Evolutionary conservation across 805 yeast species (phyloP).

Genomic region (Kodamaea jinghongensis): DNA sequence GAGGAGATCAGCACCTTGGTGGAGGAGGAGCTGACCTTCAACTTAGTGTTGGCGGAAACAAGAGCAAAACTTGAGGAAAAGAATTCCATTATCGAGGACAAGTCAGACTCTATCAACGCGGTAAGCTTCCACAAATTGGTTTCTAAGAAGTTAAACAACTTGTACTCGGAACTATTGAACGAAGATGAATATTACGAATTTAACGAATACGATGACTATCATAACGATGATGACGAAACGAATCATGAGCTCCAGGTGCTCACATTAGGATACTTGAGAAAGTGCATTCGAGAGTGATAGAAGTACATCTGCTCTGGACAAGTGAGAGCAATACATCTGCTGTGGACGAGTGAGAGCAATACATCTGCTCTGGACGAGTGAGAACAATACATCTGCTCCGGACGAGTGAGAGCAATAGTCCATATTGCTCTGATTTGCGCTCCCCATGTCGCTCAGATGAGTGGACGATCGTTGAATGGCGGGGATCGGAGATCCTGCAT

Average conservation of each 20-base stretch:
- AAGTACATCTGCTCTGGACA: no score
- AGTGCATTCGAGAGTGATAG: constrained; percentile 22
- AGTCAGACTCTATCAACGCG: constrained; percentile 22
- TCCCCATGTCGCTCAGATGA: no score
- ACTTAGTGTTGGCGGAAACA: constrained; percentile 23
- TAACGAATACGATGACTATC: constrained; percentile 12
- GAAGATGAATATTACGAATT: constrained; percentile 1
- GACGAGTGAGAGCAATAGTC: no score
- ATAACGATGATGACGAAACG: constrained; percentile 17
- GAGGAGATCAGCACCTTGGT: constrained; percentile 34
- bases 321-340: no score
- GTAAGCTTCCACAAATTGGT: constrained; percentile 25
- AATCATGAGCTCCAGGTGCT: constrained; percentile 26
- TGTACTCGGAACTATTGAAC: constrained; percentile 16
- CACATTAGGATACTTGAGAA: constrained; percentile 27
- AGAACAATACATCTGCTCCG: no score
- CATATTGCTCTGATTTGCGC: no score
- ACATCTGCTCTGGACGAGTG: no score
- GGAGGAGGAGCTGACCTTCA: constrained; percentile 33
- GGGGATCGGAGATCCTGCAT: no score
- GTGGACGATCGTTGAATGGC: no score
- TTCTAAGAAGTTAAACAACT: constrained; percentile 17
- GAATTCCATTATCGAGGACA: background rate
- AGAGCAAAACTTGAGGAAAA: constrained; percentile 15
- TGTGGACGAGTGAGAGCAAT: no score